Evolutionary conservation across 768 basidiomycete species (phyloP), one percentile per base, ranked within the genome.

Genomic region (Tylopilus balloui): DNA sequence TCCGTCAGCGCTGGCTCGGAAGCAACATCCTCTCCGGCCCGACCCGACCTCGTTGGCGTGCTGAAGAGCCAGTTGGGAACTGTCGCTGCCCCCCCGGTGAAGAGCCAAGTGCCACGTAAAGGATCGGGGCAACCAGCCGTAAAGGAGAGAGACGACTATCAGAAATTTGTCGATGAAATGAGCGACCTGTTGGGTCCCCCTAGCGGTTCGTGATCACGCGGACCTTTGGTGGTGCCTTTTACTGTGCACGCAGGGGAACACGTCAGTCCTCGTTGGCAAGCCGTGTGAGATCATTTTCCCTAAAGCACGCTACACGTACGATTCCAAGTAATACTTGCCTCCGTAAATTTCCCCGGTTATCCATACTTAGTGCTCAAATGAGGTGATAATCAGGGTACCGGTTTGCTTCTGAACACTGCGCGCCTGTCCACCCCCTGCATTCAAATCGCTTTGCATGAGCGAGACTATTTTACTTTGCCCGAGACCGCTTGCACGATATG

Each of bases 91-190:
- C 57, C 59, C 19, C 39, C 55, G 10, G 38, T 57, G 24, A 51
- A 50, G 38, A 50, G 47, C 25, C 52, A 47, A 35, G 50, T 44
- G 36, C 52, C 61, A 13, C 50, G 47, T 45, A 54, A 58, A 40
- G 42, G 59, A 44, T 39, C 37, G 15, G 65, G 53, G 50, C 67
- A 57, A 36, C 56, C 59, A 14, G 45, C 54, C 17, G 55, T 65
- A 48, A 79, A 75, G 62, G 69, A 65, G 48, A 81, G 78, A 63
- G 82, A 82, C 51, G 87, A 88, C 57, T 90, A 89, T 60, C 79
- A 77, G 45, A 87, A 81, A 53, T 89, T 88, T 67, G 70, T 87
- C 35, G 86, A 84, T 48, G 86, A 86, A 55, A 81, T 88, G 78
- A 75, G 77, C 25, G 86, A 87, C 62, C 76, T 88, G 40, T 61